Conservation (phyloP, 2,329 filamentous ascomycete genomes). For the Sclerotinia glacialis region DNA sequence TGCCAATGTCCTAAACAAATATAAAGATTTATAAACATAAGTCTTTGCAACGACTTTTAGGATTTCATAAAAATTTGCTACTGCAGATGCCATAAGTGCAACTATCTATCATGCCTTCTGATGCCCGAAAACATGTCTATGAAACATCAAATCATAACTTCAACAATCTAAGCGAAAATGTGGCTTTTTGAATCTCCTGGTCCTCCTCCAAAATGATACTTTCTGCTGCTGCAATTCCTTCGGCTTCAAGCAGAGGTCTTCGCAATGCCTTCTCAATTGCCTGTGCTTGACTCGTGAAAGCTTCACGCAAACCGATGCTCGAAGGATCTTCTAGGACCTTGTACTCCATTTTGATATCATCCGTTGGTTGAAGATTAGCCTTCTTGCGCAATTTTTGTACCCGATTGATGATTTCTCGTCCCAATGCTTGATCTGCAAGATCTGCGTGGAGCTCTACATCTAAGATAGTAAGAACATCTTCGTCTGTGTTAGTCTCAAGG, state of each 20-base stretch:
- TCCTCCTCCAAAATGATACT: conserved; percentile 75
- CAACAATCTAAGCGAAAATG: conserved; percentile 71
- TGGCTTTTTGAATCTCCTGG: conserved; percentile 81
- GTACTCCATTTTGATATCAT: conserved; percentile 96
- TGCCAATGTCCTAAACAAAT: not conserved
- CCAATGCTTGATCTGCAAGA: conserved; percentile 82
- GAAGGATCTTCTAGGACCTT: conserved; percentile 76
- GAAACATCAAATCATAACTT: conserved; percentile 55
- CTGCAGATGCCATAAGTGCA: not conserved
- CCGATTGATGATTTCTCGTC: conserved; percentile 87
- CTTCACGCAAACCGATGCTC: conserved; percentile 65
- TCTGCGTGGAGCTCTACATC: conserved; percentile 80
- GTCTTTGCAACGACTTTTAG: not conserved
- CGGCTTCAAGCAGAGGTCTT: conserved; percentile 49
- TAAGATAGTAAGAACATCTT: conserved; percentile 88
- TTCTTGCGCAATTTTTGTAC: conserved; percentile 93
- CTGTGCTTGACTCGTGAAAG: conserved; percentile 65
- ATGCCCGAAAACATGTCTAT: not conserved
- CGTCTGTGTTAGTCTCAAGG: conserved; percentile 83
- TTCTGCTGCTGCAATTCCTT: conserved; percentile 37
- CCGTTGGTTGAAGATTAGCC: conserved; percentile 83
- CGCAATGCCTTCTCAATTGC: conserved; percentile 75
- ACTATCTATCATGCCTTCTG: conserved; percentile 13
- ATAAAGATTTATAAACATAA: not conserved
- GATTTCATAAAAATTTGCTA: not conserved